phyloP scores from a whole-genome alignment of 2,329 filamentous ascomycete genomes.

The Fusarium armeniacum region DNA sequence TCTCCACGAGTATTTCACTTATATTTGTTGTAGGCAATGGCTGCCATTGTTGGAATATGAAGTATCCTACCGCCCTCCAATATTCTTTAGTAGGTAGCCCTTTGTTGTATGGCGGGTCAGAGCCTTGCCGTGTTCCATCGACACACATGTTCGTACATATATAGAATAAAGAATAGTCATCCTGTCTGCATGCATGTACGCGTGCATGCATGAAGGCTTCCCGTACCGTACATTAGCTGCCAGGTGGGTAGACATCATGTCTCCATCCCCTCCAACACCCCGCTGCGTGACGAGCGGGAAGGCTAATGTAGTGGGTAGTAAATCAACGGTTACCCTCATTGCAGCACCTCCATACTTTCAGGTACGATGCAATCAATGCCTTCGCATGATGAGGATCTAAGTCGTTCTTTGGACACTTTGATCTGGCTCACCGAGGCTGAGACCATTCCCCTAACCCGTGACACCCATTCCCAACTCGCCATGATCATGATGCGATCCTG shows the following conservation, averaged over 20 bases:
- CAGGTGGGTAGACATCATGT: constrained; percentile 47
- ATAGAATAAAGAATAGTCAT: constrained; percentile 32
- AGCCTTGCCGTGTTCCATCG: constrained; percentile 34
- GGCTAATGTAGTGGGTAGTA: constrained; percentile 51
- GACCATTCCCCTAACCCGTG: constrained; percentile 21
- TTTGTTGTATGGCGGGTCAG: constrained; percentile 20
- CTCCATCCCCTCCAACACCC: constrained; percentile 42
- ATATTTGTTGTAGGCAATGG: constrained; percentile 9
- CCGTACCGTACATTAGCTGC: constrained; percentile 49
- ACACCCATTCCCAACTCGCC: constrained; percentile 31
- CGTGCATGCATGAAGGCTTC: constrained; percentile 45
- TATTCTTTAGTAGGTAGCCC: constrained; percentile 34
- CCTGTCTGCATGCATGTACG: constrained; percentile 45
- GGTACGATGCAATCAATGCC: constrained; percentile 8
- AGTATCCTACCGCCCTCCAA: constrained; percentile 16
- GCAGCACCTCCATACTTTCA: constrained; percentile 19
- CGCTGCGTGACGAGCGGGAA: constrained; percentile 52
- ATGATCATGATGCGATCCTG: constrained; percentile 48
- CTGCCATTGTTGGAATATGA: constrained; percentile 32
- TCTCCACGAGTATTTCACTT: constrained; percentile 1
- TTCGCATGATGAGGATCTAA: neutral
- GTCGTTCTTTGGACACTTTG: neutral
- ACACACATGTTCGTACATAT: constrained; percentile 48
- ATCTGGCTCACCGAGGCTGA: constrained; percentile 19
- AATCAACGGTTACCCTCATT: constrained; percentile 44